Conservation (phyloP, 441 rosid species). For the Adansonia madagascariensis region DNA sequence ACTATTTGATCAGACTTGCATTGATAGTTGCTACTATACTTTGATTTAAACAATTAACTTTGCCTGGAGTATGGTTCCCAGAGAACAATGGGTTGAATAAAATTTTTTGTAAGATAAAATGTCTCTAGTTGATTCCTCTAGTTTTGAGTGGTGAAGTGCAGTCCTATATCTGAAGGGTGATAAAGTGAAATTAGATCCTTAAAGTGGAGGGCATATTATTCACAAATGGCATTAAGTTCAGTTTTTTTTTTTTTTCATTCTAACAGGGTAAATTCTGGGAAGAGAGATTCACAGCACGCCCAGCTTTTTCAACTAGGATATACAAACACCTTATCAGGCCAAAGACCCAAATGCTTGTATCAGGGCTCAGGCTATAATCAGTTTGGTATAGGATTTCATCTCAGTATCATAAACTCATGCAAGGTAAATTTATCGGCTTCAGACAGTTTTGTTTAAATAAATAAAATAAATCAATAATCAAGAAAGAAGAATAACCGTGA, state of each 20-base stretch:
- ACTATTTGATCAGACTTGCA: constrained; percentile 1
- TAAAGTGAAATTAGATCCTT: not conserved
- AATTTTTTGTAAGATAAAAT: not conserved
- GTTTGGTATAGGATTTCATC: not conserved
- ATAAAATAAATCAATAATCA: not conserved
- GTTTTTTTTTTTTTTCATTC: not conserved
- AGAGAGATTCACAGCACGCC: not conserved
- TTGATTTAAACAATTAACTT: not conserved
- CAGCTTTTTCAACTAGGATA: not conserved
- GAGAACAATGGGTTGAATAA: not conserved
- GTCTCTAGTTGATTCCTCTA: not conserved
- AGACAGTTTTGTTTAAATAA: constrained; percentile 3
- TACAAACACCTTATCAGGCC: not conserved
- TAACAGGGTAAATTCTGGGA: not conserved
- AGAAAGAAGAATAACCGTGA: not conserved
- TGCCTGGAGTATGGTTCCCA: not conserved
- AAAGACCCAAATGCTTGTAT: constrained; percentile 5
- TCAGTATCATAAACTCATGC: not conserved
- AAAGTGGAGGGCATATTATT: not conserved
- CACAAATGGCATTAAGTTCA: not conserved
- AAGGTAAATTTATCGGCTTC: not conserved
- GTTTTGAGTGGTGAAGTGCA: not conserved
- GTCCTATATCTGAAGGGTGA: not conserved
- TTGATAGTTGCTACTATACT: not conserved
- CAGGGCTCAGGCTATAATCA: not conserved